phyloP scores from a whole-genome alignment of 2,329 filamentous ascomycete genomes.

The Cytospora mali region DNA sequence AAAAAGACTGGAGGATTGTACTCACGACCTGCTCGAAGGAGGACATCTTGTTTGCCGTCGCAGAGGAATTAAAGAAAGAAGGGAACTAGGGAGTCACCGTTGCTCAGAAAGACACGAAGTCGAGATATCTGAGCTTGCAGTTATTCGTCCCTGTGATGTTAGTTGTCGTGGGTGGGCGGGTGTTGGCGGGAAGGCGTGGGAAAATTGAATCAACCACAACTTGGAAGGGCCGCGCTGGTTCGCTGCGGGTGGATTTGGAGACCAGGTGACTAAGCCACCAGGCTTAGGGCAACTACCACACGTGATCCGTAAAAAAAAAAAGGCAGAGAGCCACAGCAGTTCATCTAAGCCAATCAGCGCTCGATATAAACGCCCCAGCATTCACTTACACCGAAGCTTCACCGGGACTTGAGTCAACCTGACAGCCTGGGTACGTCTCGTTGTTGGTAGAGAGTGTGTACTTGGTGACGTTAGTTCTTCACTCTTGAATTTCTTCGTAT shows the following conservation, averaged over 20 bases:
- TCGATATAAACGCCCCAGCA: neutral
- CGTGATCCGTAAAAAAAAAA: conserved; percentile 1
- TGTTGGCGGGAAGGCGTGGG: conserved; percentile 13
- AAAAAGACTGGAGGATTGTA: conserved; percentile 37
- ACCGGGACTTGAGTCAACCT: too few relatives aligned
- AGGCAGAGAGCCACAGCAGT: neutral
- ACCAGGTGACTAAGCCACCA: neutral
- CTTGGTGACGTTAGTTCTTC: too few relatives aligned
- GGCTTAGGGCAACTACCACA: neutral
- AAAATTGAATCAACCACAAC: conserved; percentile 23
- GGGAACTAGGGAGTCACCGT: conserved; percentile 30
- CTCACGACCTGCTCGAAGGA: conserved; percentile 69
- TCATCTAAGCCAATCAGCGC: neutral
- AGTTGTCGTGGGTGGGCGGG: conserved; percentile 27
- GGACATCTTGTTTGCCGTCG: conserved; percentile 37
- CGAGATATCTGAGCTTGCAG: conserved; percentile 25
- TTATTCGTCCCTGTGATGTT: conserved; percentile 27
- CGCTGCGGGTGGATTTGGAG: neutral
- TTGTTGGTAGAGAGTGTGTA: too few relatives aligned
- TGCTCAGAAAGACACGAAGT: conserved; percentile 31
- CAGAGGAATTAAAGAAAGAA: conserved; percentile 26
- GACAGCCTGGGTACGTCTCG: too few relatives aligned
- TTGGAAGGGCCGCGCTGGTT: neutral
- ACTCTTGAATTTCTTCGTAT: too few relatives aligned
- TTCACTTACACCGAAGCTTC: neutral